These are phyloP conservation scores for Alternaria burnsii DNA, from an alignment of 2,329 filamentous ascomycete genomes.

Conservation along the genomic window DNA sequence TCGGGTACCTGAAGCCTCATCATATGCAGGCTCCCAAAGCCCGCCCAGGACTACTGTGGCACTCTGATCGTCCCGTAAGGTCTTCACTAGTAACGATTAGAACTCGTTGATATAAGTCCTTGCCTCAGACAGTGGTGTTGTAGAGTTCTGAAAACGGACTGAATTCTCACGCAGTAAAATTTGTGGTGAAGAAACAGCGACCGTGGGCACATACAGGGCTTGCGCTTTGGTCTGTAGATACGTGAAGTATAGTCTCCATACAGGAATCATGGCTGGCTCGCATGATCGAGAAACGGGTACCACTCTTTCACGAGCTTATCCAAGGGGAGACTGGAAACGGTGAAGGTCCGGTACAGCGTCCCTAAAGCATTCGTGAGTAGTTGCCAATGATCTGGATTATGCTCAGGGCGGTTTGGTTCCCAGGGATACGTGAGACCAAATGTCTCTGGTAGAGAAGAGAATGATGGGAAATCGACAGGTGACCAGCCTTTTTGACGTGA, in stretches of 20 bases:
- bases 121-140: not conserved
- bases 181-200: not conserved
- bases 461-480: conserved; percentile 5
- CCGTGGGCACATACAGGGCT: not conserved
- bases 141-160: not conserved
- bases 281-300: conserved; percentile 11
- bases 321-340: not conserved
- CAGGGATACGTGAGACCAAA: not conserved
- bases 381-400: not conserved
- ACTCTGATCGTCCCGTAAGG: not conserved
- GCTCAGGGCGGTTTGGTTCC: not conserved
- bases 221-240: not conserved
- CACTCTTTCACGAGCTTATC: not conserved
- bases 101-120: not conserved
- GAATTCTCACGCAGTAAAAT: not conserved
- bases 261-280: not conserved
- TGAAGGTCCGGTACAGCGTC: not conserved
- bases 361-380: not conserved
- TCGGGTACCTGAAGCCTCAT: conserved; percentile 23
- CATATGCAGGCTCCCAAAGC: conserved; percentile 18
- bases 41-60: not conserved
- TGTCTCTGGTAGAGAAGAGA: not conserved
- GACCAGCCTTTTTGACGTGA: conserved; percentile 5
- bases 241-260: not conserved
- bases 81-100: not conserved